Evolutionary conservation across 805 yeast genomes (phyloP).

Genomic region (Torulaspora microellipsoides): DNA sequence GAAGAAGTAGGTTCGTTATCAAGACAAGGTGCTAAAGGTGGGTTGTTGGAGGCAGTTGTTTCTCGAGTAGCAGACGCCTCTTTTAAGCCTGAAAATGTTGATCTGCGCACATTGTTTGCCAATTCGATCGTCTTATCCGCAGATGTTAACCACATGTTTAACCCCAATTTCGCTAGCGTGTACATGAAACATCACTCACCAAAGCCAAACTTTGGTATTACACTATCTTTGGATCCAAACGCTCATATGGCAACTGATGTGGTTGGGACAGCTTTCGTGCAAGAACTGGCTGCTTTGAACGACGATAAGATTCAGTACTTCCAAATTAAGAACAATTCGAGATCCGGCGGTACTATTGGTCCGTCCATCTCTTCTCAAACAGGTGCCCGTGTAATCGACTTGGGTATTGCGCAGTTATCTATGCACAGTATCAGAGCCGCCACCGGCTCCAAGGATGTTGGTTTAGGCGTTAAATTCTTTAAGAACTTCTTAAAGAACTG

Average conservation of each 20-base stretch:
- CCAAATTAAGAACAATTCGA: constrained; percentile 79
- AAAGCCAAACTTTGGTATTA: constrained; percentile 69
- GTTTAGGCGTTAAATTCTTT: constrained; percentile 68
- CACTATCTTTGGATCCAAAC: constrained; percentile 70
- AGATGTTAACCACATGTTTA: constrained; percentile 76
- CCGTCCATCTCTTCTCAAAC: constrained; percentile 60
- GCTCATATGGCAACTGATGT: constrained; percentile 83
- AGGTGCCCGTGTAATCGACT: constrained; percentile 72
- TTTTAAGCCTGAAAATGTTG: constrained; percentile 22
- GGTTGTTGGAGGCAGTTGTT: constrained; percentile 60
- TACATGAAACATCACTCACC: constrained; percentile 79
- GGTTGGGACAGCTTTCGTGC: constrained; percentile 63
- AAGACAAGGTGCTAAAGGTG: constrained; percentile 80
- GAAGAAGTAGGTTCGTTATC: constrained; percentile 82
- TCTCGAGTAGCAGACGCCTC: constrained; percentile 45
- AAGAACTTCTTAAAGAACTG: constrained; percentile 63
- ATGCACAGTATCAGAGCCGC: constrained; percentile 87
- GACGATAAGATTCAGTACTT: constrained; percentile 70
- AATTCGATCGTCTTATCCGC: constrained; percentile 78
- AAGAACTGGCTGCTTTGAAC: constrained; percentile 61
- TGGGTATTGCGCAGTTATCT: constrained; percentile 78
- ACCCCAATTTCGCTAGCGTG: constrained; percentile 68
- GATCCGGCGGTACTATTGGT: constrained; percentile 89
- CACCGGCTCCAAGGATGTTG: constrained; percentile 72
- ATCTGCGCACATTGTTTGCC: constrained; percentile 49